Evolutionary conservation across 2,329 filamentous ascomycete genomes (phyloP), one percentile per base, ranked within the genome.

Genomic region (Mycocentrospora acerina): DNA sequence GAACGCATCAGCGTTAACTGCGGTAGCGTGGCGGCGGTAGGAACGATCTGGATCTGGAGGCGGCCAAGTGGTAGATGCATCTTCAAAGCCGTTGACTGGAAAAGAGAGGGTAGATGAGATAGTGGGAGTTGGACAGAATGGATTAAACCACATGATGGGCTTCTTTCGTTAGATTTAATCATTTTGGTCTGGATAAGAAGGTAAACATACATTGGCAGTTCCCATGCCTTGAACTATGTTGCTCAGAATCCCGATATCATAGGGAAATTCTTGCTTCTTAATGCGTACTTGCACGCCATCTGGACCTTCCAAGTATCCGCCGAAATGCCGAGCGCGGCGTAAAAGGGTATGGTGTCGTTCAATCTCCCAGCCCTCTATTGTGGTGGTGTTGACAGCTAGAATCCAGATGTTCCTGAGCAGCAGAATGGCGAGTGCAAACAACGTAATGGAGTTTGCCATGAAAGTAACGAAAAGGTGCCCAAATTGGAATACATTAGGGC

Each of bases 181-280:
- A 55, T 55, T n/a, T n/a, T n/a, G n/a, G n/a, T n/a, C n/a, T n/a
- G n/a, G n/a, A n/a, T n/a, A n/a, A 22, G 19, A 9, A 22, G 9
- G 9, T 9, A 9, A 22, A 9, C 19, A 6, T 22, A 22, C 19
- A 58, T 88, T 89, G 7, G 60, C 50, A 0, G 80, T 83, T 4
- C 86, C 86, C 85, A 93, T 90, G 12, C 82, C 85, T 59, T 88
- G 83, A 12, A 77, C 75, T 60, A 91, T 75, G 63, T 94, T 94
- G 24, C 71, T 63, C 70, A 81, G 89, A 53, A 93, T 72, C 33
- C 86, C 86, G 29, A 91, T 69, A 57, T 94, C 88, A 67, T 90
- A 93, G 0, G 88, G 88, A 53, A 89, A 93, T 64, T 91, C 86
- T 54, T 90, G 79, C 36, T 75, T 78, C 40, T 78, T 72, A 29